phyloP scores from a whole-genome alignment of 2,329 filamentous ascomycete genomes.

The Scedosporium dehoogii region DNA sequence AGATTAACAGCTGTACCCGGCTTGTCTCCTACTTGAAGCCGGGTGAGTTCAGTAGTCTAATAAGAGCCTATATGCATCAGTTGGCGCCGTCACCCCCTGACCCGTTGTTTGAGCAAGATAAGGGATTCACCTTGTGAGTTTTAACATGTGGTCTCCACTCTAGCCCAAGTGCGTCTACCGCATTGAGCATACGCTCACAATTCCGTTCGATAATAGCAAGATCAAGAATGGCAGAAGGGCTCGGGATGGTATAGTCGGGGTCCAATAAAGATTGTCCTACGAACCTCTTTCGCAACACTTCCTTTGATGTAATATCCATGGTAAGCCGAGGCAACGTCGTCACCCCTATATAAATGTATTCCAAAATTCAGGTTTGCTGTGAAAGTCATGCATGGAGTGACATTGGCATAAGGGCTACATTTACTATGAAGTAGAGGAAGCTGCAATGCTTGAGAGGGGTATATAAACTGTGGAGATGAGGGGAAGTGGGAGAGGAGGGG shows the following conservation, averaged over 20 bases:
- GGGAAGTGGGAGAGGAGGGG: no score
- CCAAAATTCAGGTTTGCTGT: background rate
- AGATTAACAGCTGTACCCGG: constrained; percentile 42
- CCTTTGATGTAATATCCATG: background rate
- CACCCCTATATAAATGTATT: background rate
- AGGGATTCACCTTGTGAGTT: constrained; percentile 59
- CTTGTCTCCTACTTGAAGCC: constrained; percentile 57
- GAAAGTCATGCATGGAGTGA: background rate
- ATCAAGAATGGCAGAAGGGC: constrained; percentile 61
- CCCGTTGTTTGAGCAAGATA: background rate
- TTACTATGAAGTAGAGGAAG: no score
- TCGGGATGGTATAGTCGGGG: constrained; percentile 38
- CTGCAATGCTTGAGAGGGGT: no score
- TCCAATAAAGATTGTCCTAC: constrained; percentile 45
- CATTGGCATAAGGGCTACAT: background rate
- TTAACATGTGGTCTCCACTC: constrained; percentile 72
- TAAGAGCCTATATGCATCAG: constrained; percentile 9
- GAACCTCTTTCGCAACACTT: constrained; percentile 22
- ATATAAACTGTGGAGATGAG: no score
- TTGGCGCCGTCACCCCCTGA: constrained; percentile 7
- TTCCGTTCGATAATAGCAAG: constrained; percentile 55
- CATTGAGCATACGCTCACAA: constrained; percentile 61
- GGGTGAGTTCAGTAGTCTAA: constrained; percentile 56
- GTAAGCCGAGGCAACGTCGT: background rate
- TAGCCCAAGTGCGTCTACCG: constrained; percentile 47